phyloP scores from a whole-genome alignment of 768 basidiomycete genomes.

The Phlebiopsis flavidoalba region DNA sequence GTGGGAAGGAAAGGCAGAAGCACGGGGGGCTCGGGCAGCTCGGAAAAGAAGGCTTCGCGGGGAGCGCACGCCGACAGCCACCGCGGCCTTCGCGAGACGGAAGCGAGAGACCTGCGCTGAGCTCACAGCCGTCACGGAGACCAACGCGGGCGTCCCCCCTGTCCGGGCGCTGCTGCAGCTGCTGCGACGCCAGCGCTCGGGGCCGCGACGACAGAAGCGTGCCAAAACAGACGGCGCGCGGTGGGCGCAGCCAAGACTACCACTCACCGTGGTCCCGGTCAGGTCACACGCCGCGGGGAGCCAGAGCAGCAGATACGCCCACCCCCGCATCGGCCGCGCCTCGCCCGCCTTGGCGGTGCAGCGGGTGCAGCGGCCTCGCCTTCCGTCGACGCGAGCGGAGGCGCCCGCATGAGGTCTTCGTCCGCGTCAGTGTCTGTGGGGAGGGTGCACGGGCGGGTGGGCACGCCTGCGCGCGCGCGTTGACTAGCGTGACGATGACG shows the following conservation, averaged over 20 bases:
- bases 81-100: neutral
- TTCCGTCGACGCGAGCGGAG: neutral
- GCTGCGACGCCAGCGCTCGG: no score
- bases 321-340: constrained; percentile 52
- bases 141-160: neutral
- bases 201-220: neutral
- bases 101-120: neutral
- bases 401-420: constrained; percentile 20
- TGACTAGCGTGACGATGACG: constrained; percentile 66
- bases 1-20: neutral
- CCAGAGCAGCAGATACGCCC: constrained; percentile 75
- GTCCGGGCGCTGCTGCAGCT: neutral
- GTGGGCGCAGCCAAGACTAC: constrained; percentile 6
- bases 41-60: neutral
- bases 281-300: constrained; percentile 88
- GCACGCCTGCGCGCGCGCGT: constrained; percentile 31
- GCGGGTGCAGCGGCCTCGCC: neutral
- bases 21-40: neutral
- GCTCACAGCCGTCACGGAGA: neutral
- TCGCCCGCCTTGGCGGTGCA: constrained; percentile 19
- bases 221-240: no score
- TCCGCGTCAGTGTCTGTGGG: constrained; percentile 46
- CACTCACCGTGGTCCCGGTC: constrained; percentile 80
- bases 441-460: constrained; percentile 48
- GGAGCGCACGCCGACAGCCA: neutral